A percentile compares a stretch with the other conserved stretches of the same genome.
Conservation (phyloP, 2,329 filamentous ascomycete genomes). For the Xylaria sp. region DNA sequence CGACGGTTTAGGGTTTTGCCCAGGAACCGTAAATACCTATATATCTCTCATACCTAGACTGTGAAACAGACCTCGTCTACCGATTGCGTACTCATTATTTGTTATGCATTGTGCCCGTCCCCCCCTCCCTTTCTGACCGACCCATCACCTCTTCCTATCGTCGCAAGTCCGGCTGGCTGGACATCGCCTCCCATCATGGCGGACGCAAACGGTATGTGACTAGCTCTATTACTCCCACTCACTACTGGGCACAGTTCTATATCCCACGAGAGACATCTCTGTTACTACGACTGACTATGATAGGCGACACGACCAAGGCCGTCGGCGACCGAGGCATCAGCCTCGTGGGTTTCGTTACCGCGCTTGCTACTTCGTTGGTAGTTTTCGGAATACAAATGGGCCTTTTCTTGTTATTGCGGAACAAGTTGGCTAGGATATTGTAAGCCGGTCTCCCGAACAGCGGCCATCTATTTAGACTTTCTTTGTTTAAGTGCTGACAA, state of each 20-base stretch:
- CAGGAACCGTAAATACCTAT: slow-evolving; percentile 13
- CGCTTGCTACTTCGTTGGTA: slow-evolving; percentile 69
- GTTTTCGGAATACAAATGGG: slow-evolving; percentile 73
- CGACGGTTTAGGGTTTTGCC: background rate
- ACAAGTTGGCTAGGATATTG: slow-evolving; percentile 86
- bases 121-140: background rate
- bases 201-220: slow-evolving; percentile 33
- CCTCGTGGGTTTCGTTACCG: slow-evolving; percentile 70
- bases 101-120: background rate
- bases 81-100: slow-evolving; percentile 14
- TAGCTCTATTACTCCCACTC: background rate
- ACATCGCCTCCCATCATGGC: slow-evolving; percentile 29
- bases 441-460: slow-evolving; percentile 55
- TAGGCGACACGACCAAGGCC: slow-evolving; percentile 40
- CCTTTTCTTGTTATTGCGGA: slow-evolving; percentile 80
- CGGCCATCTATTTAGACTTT: background rate
- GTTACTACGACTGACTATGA: slow-evolving; percentile 14
- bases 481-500: slow-evolving; percentile 32
- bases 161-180: slow-evolving; percentile 19
- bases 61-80: slow-evolving; percentile 13
- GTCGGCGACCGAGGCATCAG: slow-evolving; percentile 56
- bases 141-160: slow-evolving; percentile 3
- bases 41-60: background rate
- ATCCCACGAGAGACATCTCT: background rate
- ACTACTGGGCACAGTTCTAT: background rate